These are phyloP conservation scores for Trapa incisa DNA, from an alignment of 345 rosid species.

Conservation along the genomic window DNA sequence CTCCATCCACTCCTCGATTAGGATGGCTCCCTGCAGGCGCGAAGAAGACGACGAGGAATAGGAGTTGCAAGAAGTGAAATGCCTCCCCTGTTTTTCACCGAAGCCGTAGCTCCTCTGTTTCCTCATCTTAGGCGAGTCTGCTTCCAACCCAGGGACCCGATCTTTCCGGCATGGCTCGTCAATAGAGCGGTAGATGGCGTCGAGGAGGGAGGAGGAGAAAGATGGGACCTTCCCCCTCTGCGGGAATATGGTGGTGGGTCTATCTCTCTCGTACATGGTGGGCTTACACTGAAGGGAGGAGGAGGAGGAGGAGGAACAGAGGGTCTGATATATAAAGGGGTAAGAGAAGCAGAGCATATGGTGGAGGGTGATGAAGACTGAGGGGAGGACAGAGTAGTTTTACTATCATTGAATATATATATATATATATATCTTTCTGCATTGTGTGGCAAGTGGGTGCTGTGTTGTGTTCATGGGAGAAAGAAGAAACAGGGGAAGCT, in stretches of 20 bases:
- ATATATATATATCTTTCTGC: too few relatives aligned
- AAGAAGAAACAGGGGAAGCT: not conserved
- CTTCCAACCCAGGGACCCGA: constrained; percentile 8
- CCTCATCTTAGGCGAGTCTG: constrained; percentile 13
- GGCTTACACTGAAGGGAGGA: too few relatives aligned
- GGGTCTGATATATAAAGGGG: not conserved
- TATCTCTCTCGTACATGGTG: constrained; percentile 26
- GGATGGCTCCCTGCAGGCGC: constrained; percentile 26
- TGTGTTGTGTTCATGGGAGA: too few relatives aligned
- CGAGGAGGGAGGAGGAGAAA: constrained; percentile 75
- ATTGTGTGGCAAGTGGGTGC: too few relatives aligned
- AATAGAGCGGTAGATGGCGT: constrained; percentile 57
- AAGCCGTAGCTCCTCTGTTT: constrained; percentile 23
- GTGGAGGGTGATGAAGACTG: too few relatives aligned
- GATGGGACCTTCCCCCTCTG: constrained; percentile 68
- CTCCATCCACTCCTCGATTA: constrained; percentile 52
- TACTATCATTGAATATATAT: not conserved
- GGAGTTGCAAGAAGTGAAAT: not conserved
- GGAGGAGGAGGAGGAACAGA: not conserved
- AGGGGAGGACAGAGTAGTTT: not conserved
- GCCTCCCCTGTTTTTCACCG: constrained; percentile 5
- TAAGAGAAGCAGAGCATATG: not conserved
- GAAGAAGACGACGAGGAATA: not conserved
- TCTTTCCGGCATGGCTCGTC: constrained; percentile 32
- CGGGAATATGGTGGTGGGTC: constrained; percentile 19